phyloP scores from a whole-genome alignment of 306 rosid genomes.

The Begonia fuchsioides region DNA sequence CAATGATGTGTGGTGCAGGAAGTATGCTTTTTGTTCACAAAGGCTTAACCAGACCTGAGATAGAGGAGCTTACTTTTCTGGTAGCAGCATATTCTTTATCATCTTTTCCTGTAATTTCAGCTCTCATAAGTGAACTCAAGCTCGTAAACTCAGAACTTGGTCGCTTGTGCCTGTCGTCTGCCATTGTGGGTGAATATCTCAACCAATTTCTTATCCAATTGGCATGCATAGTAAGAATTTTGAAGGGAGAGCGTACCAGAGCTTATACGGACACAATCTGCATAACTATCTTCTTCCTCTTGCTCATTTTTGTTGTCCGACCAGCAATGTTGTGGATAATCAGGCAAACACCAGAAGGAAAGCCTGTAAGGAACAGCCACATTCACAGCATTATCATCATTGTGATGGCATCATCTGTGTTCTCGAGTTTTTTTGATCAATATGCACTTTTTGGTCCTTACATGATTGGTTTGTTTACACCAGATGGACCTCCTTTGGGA shows the following conservation, averaged over 20 bases:
- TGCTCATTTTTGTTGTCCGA: background rate
- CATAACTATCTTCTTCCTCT: background rate
- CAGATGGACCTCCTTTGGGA: slow-evolving; percentile 57
- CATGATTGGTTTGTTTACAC: slow-evolving; percentile 43
- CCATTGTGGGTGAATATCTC: slow-evolving; percentile 1
- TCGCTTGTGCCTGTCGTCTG: slow-evolving; percentile 5
- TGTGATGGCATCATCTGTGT: slow-evolving; percentile 13
- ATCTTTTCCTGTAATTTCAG: slow-evolving; percentile 11
- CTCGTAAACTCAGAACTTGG: slow-evolving; percentile 12
- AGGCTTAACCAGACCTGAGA: background rate
- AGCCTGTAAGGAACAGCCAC: slow-evolving; percentile 4
- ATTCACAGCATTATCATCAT: background rate
- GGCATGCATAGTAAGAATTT: background rate
- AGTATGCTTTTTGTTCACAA: background rate
- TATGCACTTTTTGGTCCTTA: slow-evolving; percentile 28
- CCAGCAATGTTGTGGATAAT: slow-evolving; percentile 13
- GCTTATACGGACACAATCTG: background rate
- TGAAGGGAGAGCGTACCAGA: background rate
- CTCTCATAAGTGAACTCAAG: slow-evolving; percentile 8
- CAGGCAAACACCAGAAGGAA: slow-evolving; percentile 14
- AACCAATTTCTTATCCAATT: background rate
- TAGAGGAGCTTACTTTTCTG: background rate
- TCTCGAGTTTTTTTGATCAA: slow-evolving; percentile 12
- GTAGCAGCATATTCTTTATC: background rate
- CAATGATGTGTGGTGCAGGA: background rate